These are phyloP conservation scores for Xylaria telfairii DNA, from an alignment of 495 filamentous ascomycete species.

Conservation along the genomic window DNA sequence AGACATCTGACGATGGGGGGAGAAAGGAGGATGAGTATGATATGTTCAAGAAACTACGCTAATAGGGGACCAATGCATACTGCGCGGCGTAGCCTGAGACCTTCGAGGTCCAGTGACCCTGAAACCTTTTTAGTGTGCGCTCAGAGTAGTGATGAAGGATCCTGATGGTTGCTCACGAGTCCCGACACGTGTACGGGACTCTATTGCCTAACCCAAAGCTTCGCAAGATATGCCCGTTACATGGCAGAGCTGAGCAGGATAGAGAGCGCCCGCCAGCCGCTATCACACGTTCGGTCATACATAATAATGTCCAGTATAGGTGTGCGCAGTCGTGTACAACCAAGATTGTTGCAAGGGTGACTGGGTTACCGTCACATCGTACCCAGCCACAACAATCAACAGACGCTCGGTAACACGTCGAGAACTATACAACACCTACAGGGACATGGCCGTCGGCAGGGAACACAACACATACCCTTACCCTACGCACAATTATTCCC, in stretches of 20 bases:
- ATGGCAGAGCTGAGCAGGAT: neutral
- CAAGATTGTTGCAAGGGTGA: constrained; percentile 1
- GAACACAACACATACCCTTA: constrained; percentile 2
- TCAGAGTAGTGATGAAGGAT: constrained; percentile 17
- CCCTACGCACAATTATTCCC: constrained; percentile 24
- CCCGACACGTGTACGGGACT: constrained; percentile 12
- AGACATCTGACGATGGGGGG: constrained; percentile 9
- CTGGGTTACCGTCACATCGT: constrained; percentile 24
- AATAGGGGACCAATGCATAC: constrained; percentile 9
- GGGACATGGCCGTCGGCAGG: constrained; percentile 15
- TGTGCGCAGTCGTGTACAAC: constrained; percentile 2
- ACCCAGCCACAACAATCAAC: constrained; percentile 17
- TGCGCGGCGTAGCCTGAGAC: constrained; percentile 16
- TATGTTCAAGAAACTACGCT: neutral
- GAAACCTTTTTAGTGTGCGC: constrained; percentile 9
- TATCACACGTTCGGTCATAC: constrained; percentile 23
- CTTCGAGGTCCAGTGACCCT: constrained; percentile 8
- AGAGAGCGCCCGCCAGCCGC: constrained; percentile 24
- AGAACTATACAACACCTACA: constrained; percentile 5
- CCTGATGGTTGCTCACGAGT: constrained; percentile 19
- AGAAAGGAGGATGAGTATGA: constrained; percentile 3
- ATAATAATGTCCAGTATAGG: constrained; percentile 9
- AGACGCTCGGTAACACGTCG: constrained; percentile 19
- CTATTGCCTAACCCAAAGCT: neutral
- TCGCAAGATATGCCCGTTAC: constrained; percentile 23